phyloP scores from a whole-genome alignment of 495 filamentous ascomycete species.

The Trichoderma gamsii region DNA sequence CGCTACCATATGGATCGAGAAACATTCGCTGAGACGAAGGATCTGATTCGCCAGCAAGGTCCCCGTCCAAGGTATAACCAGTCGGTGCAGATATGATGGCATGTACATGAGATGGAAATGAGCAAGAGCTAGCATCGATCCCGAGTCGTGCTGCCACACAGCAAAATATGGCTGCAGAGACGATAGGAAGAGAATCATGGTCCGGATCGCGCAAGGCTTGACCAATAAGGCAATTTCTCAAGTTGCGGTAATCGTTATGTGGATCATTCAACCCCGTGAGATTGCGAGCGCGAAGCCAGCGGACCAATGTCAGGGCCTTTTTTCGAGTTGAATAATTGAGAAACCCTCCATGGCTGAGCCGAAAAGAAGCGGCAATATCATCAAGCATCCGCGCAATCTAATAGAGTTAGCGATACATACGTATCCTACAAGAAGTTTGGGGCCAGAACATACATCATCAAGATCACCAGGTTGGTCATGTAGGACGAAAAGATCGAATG shows the following conservation, averaged over 20 bases:
- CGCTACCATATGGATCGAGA: slow-evolving; percentile 73
- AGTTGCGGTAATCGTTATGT: slow-evolving; percentile 61
- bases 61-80: slow-evolving; percentile 58
- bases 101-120: slow-evolving; percentile 74
- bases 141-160: slow-evolving; percentile 49
- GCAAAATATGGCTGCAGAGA: slow-evolving; percentile 57
- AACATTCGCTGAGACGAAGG: slow-evolving; percentile 57
- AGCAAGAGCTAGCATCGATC: slow-evolving; percentile 64
- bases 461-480: slow-evolving; percentile 63
- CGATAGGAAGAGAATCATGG: slow-evolving; percentile 71
- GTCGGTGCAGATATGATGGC: slow-evolving; percentile 57
- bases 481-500: slow-evolving; percentile 83
- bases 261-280: slow-evolving; percentile 58
- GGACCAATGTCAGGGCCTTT: slow-evolving; percentile 60
- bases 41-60: slow-evolving; percentile 21
- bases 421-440: slow-evolving; percentile 1
- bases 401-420: slow-evolving; percentile 16
- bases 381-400: slow-evolving; percentile 60
- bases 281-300: slow-evolving; percentile 57
- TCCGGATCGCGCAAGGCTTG: slow-evolving; percentile 60
- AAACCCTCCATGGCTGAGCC: slow-evolving; percentile 42
- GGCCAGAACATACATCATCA: slow-evolving; percentile 52
- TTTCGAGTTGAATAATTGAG: slow-evolving; percentile 49
- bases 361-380: slow-evolving; percentile 50
- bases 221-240: slow-evolving; percentile 83